Percentiles rank a stretch among this genome's conserved stretches.
phyloP scores from a whole-genome alignment of 2,329 filamentous ascomycete genomes.

The Ciborinia camelliae region DNA sequence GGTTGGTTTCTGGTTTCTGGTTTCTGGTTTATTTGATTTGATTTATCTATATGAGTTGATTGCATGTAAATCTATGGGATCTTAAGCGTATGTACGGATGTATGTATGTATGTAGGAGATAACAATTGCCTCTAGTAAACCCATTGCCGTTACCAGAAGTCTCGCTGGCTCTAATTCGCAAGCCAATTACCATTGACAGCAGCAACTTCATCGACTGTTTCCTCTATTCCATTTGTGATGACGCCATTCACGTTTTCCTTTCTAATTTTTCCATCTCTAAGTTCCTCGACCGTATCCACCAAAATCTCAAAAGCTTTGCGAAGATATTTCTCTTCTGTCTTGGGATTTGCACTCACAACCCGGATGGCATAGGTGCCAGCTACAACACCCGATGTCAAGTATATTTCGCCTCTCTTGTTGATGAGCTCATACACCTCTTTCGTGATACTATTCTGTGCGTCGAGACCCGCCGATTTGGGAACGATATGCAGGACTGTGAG shows the following conservation, averaged over 20 bases:
- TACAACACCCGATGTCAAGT: conserved; percentile 74
- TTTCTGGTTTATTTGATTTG: no score
- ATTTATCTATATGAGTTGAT: neutral
- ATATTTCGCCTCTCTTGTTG: conserved; percentile 73
- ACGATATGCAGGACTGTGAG: conserved; percentile 72
- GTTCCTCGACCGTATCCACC: conserved; percentile 43
- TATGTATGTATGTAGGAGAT: neutral
- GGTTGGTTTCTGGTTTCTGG: no score
- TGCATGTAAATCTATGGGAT: neutral
- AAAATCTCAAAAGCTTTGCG: conserved; percentile 71
- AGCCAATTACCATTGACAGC: conserved; percentile 26
- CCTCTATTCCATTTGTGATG: conserved; percentile 23
- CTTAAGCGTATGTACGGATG: neutral
- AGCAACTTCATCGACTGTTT: conserved; percentile 21
- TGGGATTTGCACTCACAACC: conserved; percentile 69
- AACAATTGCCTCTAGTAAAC: neutral
- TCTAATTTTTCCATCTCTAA: conserved; percentile 25
- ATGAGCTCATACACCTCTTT: conserved; percentile 72
- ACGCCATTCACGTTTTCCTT: neutral
- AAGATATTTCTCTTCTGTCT: conserved; percentile 70
- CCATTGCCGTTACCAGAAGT: neutral
- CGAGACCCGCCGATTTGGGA: conserved; percentile 40
- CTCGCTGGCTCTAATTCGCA: neutral
- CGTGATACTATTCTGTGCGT: conserved; percentile 64
- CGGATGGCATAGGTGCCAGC: conserved; percentile 74